A percentile compares a stretch with the other conserved stretches of the same genome.
Evolutionary conservation across 257 asterid species (phyloP).

Genomic region (Jasminum sambac): DNA sequence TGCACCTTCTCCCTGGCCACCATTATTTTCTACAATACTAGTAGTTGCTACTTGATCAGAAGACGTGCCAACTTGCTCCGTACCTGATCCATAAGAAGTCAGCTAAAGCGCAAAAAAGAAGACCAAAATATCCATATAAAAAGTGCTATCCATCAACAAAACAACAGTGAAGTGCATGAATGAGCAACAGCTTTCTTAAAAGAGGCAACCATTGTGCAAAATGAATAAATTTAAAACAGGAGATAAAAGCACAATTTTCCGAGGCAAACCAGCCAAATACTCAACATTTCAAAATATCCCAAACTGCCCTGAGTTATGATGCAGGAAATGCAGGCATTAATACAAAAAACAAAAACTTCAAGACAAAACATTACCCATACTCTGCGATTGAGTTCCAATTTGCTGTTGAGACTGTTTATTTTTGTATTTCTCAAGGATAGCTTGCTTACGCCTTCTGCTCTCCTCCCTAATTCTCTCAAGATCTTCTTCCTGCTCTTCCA

Average conservation of each 20-base stretch:
- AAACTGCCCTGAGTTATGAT: background rate
- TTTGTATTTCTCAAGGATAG: constrained; percentile 85
- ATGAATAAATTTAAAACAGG: constrained; percentile 4
- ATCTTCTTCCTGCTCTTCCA: constrained; percentile 90
- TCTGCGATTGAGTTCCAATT: constrained; percentile 36
- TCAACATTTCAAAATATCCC: background rate
- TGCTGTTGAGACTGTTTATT: constrained; percentile 41
- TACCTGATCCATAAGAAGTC: constrained; percentile 31
- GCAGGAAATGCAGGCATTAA: constrained; percentile 2
- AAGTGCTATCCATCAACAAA: background rate
- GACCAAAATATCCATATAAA: constrained; percentile 10
- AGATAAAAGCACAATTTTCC: background rate
- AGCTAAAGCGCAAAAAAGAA: constrained; percentile 23
- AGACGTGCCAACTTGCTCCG: constrained; percentile 43
- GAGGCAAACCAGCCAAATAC: constrained; percentile 4
- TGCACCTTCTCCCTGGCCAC: constrained; percentile 44
- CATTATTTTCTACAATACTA: constrained; percentile 36
- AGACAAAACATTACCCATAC: constrained; percentile 28
- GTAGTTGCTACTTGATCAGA: constrained; percentile 33
- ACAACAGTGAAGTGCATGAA: background rate
- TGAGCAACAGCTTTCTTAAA: background rate
- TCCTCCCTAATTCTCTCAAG: constrained; percentile 88
- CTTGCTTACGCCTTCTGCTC: constrained; percentile 85
- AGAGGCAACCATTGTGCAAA: background rate
- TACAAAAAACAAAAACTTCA: background rate